phyloP scores from a whole-genome alignment of 257 asterid genomes.

The Plantago ovata region DNA sequence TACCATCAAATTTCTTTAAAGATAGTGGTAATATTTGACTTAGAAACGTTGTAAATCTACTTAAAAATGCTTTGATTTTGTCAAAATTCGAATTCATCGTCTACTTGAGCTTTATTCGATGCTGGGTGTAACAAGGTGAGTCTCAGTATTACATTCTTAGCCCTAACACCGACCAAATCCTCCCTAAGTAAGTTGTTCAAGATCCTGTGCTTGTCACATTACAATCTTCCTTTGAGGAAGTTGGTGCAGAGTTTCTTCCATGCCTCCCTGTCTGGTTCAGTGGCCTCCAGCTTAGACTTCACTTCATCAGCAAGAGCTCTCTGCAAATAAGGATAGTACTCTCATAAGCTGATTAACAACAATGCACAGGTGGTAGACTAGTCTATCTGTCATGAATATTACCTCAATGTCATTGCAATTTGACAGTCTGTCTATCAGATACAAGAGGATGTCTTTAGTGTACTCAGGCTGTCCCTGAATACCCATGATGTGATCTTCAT shows the following conservation, averaged over 20 bases:
- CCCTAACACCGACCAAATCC: too few relatives aligned
- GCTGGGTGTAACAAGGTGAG: too few relatives aligned
- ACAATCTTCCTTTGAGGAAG: constrained; percentile 63
- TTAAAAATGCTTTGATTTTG: too few relatives aligned
- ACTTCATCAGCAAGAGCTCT: constrained; percentile 36
- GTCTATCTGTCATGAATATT: not conserved
- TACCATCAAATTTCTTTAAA: too few relatives aligned
- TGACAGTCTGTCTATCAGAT: constrained; percentile 67
- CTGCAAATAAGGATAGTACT: not conserved
- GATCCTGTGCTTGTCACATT: constrained; percentile 9
- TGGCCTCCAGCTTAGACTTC: constrained; percentile 28
- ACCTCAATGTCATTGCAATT: constrained; percentile 49
- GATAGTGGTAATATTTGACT: too few relatives aligned
- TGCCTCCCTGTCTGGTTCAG: constrained; percentile 44
- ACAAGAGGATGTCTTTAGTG: constrained; percentile 67
- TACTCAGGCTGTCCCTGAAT: constrained; percentile 97
- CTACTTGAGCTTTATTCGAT: too few relatives aligned
- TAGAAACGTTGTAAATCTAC: too few relatives aligned
- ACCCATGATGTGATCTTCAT: constrained; percentile 80
- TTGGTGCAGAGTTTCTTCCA: constrained; percentile 55
- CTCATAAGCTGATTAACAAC: not conserved
- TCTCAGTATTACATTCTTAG: too few relatives aligned
- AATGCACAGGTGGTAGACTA: not conserved
- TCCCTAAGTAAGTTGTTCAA: not conserved
- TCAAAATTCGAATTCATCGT: too few relatives aligned